These are phyloP conservation scores for Termitomyces sp. DNA, from an alignment of 1,284 basidiomycete species.

Conservation along the genomic window DNA sequence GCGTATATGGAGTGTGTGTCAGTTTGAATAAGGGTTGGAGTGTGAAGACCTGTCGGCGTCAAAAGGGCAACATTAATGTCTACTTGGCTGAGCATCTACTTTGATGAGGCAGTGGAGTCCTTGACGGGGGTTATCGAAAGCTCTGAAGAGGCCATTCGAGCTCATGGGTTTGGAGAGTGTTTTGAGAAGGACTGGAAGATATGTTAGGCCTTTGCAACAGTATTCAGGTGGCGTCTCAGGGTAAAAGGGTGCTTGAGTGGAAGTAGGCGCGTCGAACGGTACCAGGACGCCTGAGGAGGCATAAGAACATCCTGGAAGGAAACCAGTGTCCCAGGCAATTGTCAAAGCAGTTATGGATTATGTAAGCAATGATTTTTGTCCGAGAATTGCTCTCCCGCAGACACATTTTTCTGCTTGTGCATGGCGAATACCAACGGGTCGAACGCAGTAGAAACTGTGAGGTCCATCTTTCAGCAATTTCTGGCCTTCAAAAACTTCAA, in stretches of 20 bases:
- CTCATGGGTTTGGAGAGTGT: constrained; percentile 77
- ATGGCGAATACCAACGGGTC: too few species aligned
- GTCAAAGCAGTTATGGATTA: too few species aligned
- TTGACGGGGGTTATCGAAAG: constrained; percentile 54
- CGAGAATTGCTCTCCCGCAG: too few species aligned
- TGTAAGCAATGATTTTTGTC: too few species aligned
- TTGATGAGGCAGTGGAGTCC: constrained; percentile 24
- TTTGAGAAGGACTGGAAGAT: constrained; percentile 85
- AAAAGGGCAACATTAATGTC: constrained; percentile 76
- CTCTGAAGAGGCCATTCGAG: constrained; percentile 80
- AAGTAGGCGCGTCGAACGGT: constrained; percentile 32
- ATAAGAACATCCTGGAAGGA: constrained; percentile 23
- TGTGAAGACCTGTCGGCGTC: constrained; percentile 83
- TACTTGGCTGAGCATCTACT: constrained; percentile 59
- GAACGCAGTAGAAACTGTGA: too few species aligned
- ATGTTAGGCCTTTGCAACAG: constrained; percentile 66
- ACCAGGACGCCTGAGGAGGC: constrained; percentile 32
- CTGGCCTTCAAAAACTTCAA: too few species aligned
- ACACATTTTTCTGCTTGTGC: too few species aligned
- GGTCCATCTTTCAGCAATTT: too few species aligned
- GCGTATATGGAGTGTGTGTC: constrained; percentile 58
- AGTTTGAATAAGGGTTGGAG: constrained; percentile 71
- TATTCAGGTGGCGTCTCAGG: constrained; percentile 38
- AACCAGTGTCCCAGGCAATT: constrained; percentile 16
- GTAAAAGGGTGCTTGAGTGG: constrained; percentile 40